Evolutionary conservation across 768 basidiomycete species (phyloP).

Genomic region (Tulasnella sp.): DNA sequence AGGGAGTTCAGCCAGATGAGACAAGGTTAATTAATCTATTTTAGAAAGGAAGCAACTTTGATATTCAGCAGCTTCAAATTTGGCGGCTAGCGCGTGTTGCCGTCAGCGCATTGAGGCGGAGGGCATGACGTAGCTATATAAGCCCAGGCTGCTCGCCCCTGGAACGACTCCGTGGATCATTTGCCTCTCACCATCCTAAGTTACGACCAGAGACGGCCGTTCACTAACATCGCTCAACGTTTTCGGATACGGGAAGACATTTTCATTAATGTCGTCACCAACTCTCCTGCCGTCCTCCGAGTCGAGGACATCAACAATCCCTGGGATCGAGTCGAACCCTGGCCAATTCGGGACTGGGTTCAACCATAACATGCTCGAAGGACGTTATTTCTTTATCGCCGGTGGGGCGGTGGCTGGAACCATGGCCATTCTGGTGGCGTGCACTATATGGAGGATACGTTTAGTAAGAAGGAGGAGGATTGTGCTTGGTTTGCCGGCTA

Average conservation of each 20-base stretch:
- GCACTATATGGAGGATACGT: neutral
- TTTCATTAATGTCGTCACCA: neutral
- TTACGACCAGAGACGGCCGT: neutral
- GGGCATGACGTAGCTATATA: neutral
- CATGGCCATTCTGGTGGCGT: neutral
- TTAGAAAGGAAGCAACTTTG: neutral
- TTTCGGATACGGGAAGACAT: neutral
- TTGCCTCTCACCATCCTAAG: neutral
- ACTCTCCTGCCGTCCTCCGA: neutral
- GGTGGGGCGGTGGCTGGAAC: neutral
- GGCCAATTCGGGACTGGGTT: neutral
- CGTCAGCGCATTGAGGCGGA: neutral
- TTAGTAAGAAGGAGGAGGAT: neutral
- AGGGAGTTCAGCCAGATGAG: neutral
- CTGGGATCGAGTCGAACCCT: neutral
- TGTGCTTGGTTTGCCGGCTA: neutral
- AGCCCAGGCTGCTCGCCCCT: neutral
- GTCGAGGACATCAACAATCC: neutral
- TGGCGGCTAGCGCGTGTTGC: neutral
- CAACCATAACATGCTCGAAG: neutral
- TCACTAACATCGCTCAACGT: neutral
- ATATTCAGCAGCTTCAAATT: neutral
- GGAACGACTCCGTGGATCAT: neutral
- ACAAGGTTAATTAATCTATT: neutral
- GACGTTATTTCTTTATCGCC: neutral